Evolutionary conservation across 495 filamentous ascomycete genomes (phyloP).

Genomic region (Xeromyces bisporus): DNA sequence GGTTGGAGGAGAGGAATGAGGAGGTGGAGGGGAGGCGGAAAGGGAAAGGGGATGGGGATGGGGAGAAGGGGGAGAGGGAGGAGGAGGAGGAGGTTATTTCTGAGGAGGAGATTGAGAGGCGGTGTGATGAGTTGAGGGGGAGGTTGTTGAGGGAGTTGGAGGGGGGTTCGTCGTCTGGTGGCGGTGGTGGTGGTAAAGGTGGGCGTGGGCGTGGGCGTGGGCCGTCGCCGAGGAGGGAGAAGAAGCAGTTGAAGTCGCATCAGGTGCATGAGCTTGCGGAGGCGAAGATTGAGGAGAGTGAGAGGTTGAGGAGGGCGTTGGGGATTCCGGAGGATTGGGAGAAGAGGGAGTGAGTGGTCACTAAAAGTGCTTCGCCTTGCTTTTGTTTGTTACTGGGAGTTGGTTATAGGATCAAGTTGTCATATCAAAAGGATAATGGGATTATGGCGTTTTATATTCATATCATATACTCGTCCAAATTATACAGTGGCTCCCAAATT

Average conservation of each 20-base stretch:
- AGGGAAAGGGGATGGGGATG: slow-evolving; percentile 4
- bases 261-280: slow-evolving; percentile 93
- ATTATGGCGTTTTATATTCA: slow-evolving; percentile 4
- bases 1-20: slow-evolving; percentile 71
- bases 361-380: neutral
- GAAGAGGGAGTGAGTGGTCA: slow-evolving; percentile 28
- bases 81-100: slow-evolving; percentile 45
- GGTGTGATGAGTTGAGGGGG: slow-evolving; percentile 15
- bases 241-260: slow-evolving; percentile 59
- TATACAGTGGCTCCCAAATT: neutral
- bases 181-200: slow-evolving; percentile 1
- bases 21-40: slow-evolving; percentile 14
- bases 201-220: slow-evolving; percentile 1
- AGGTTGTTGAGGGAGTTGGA: slow-evolving; percentile 20
- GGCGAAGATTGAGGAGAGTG: slow-evolving; percentile 92
- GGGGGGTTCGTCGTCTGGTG: neutral
- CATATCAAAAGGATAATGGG: too few species aligned
- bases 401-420: too few species aligned
- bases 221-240: slow-evolving; percentile 11
- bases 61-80: slow-evolving; percentile 16
- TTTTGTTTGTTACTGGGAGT: neutral
- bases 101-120: slow-evolving; percentile 25
- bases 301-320: slow-evolving; percentile 72
- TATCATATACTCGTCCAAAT: slow-evolving; percentile 3
- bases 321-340: slow-evolving; percentile 80